These are phyloP conservation scores for Phytophthora constricta DNA, from an alignment of 352 stramenopile genomes.

Conservation along the genomic window DNA sequence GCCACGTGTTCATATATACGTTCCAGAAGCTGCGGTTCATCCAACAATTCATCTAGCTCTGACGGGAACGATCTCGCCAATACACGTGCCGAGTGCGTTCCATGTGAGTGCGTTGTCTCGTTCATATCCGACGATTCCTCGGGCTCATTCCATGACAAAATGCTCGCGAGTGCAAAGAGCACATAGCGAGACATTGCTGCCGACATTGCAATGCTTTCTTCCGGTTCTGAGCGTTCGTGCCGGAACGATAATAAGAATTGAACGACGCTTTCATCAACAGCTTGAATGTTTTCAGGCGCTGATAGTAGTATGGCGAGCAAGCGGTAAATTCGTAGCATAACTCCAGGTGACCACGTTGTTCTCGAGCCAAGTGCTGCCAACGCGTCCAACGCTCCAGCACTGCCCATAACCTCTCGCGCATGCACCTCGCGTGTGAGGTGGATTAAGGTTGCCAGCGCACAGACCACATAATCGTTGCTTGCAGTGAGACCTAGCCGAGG, in stretches of 20 bases:
- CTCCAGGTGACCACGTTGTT: conserved; percentile 9
- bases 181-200: conserved; percentile 61
- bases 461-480: conserved; percentile 48
- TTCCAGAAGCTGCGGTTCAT: conserved; percentile 51
- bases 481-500: conserved; percentile 23
- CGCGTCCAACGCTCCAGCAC: conserved; percentile 42
- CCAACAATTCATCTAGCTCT: conserved; percentile 54
- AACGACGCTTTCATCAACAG: conserved; percentile 54
- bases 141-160: conserved; percentile 68
- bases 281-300: conserved; percentile 48
- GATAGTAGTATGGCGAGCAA: conserved; percentile 67
- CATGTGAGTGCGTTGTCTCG: neutral
- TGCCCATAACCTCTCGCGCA: conserved; percentile 52
- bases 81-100: neutral
- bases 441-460: conserved; percentile 45
- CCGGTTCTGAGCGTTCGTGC: conserved; percentile 26
- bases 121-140: conserved; percentile 16
- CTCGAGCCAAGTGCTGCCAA: conserved; percentile 41
- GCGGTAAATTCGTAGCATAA: conserved; percentile 46
- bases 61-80: conserved; percentile 7
- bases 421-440: conserved; percentile 39
- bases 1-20: conserved; percentile 59
- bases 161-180: conserved; percentile 62
- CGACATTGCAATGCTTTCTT: neutral
- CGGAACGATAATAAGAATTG: conserved; percentile 61